phyloP scores from a whole-genome alignment of 345 rosid genomes.

The Salix suchowensis region DNA sequence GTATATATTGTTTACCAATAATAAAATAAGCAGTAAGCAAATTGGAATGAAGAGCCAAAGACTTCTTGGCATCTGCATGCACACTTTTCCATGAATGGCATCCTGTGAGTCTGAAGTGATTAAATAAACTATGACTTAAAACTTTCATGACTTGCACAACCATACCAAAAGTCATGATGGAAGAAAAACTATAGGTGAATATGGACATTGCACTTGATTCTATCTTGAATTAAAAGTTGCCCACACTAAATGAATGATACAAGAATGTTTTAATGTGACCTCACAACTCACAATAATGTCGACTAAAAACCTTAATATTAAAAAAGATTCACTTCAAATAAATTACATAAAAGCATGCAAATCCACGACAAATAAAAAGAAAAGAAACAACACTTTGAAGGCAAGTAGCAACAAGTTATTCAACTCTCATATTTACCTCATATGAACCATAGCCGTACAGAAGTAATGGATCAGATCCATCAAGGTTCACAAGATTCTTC shows the following conservation, averaged over 20 bases:
- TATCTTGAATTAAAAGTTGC: not conserved
- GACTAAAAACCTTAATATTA: not conserved
- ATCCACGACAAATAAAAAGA: not conserved
- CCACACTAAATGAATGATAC: not conserved
- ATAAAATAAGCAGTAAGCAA: too few relatives aligned
- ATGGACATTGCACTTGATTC: not conserved
- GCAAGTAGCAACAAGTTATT: not conserved
- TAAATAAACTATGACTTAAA: not conserved
- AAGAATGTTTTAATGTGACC: not conserved
- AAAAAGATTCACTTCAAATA: not conserved
- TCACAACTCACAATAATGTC: not conserved
- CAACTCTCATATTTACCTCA: constrained; percentile 54
- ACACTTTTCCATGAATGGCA: too few relatives aligned
- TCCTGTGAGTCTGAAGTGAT: too few relatives aligned
- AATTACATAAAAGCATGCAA: not conserved
- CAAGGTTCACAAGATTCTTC: constrained; percentile 69
- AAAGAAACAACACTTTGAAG: not conserved
- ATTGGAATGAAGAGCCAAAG: too few relatives aligned
- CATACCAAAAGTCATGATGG: not conserved
- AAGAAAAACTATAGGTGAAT: too few relatives aligned
- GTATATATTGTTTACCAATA: too few relatives aligned
- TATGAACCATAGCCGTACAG: constrained; percentile 96
- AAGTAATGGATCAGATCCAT: constrained; percentile 73
- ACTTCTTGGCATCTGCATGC: too few relatives aligned
- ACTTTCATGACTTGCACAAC: not conserved